phyloP scores from a whole-genome alignment of 2,329 filamentous ascomycete species.

The Phyllosticta paracitricarpa region DNA sequence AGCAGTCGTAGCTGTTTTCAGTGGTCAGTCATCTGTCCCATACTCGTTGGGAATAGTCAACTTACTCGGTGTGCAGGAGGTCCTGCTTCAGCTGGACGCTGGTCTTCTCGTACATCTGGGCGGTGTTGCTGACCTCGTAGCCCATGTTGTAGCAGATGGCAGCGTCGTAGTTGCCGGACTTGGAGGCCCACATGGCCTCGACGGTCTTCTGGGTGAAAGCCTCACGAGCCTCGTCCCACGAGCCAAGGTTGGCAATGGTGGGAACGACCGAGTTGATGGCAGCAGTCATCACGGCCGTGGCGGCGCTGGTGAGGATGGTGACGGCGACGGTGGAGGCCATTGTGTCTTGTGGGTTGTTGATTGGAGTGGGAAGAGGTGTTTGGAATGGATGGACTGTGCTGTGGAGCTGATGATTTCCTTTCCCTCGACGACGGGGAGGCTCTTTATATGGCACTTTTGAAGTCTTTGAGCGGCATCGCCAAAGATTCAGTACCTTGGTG shows the following conservation, averaged over 20 bases:
- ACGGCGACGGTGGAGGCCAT: constrained; percentile 6
- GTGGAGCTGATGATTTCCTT: background rate
- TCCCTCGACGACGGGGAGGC: background rate
- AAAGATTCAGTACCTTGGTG: background rate
- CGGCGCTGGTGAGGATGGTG: constrained; percentile 8
- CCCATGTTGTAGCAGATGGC: constrained; percentile 11
- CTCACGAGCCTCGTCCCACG: constrained; percentile 6
- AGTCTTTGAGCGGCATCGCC: background rate
- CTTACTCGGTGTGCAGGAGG: constrained; percentile 6
- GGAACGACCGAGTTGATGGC: constrained; percentile 8
- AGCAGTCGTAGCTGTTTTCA: constrained; percentile 3
- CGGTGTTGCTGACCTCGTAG: constrained; percentile 8
- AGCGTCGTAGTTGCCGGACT: constrained; percentile 1
- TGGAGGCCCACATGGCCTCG: constrained; percentile 3
- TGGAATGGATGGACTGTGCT: background rate
- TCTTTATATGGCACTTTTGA: background rate
- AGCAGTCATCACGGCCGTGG: constrained; percentile 2
- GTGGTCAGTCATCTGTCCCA: background rate
- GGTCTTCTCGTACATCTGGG: constrained; percentile 6
- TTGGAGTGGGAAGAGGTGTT: background rate
- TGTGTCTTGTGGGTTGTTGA: background rate
- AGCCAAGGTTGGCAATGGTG: constrained; percentile 4
- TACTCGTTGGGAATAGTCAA: background rate
- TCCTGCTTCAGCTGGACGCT: background rate
- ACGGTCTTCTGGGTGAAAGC: constrained; percentile 7